Conservation (phyloP, 2,329 filamentous ascomycete genomes). For the Colletotrichum godetiae region DNA sequence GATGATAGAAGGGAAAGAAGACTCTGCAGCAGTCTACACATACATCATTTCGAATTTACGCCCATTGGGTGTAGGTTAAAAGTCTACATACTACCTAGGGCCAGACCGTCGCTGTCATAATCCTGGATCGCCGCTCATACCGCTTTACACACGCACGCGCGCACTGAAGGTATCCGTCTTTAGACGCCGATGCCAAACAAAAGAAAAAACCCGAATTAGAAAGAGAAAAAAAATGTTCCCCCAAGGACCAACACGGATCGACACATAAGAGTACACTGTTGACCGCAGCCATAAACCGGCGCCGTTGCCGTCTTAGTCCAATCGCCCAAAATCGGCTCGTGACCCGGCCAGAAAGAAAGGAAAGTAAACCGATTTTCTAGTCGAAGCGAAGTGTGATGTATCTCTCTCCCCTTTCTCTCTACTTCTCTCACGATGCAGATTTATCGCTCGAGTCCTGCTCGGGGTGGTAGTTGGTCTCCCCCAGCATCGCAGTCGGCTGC, state of each 20-base stretch:
- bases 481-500: constrained; percentile 67
- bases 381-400: neutral
- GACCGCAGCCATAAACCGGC: neutral
- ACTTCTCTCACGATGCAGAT: constrained; percentile 37
- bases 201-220: constrained; percentile 8
- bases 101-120: neutral
- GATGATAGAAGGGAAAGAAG: neutral
- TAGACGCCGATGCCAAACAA: constrained; percentile 33
- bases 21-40: neutral
- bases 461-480: constrained; percentile 77
- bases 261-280: constrained; percentile 28
- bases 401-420: constrained; percentile 28
- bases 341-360: neutral
- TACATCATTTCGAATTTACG: neutral
- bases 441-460: constrained; percentile 63
- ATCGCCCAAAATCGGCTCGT: neutral
- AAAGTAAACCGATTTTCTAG: neutral
- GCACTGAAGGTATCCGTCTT: constrained; percentile 31
- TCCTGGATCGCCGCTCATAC: neutral
- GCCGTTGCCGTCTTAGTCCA: neutral
- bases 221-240: too few relatives aligned
- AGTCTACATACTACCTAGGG: neutral
- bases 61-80: neutral
- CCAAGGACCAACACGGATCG: constrained; percentile 11
- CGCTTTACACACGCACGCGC: constrained; percentile 1